These are phyloP conservation scores for Colletotrichum cereale DNA, from an alignment of 2,329 filamentous ascomycete species.

Conservation along the genomic window DNA sequence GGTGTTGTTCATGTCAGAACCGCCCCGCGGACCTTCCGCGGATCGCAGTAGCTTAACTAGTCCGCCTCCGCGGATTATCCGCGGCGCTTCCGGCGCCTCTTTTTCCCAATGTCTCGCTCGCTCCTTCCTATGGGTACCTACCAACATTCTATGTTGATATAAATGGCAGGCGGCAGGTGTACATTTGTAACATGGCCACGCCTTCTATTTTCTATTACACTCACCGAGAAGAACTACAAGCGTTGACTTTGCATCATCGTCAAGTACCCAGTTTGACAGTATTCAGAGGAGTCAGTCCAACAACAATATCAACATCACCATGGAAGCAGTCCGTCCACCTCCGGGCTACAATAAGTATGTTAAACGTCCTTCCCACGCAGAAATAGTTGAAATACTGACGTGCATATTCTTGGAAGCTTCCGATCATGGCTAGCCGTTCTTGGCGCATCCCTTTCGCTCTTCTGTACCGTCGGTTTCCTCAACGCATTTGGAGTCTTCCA, in stretches of 20 bases:
- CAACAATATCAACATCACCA: background rate
- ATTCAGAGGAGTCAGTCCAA: background rate
- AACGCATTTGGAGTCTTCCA: conserved; percentile 57
- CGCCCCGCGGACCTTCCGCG: conserved; percentile 11
- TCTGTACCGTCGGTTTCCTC: conserved; percentile 49
- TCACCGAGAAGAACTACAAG: background rate
- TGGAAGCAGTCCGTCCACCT: conserved; percentile 18
- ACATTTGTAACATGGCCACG: background rate
- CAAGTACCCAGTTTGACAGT: background rate
- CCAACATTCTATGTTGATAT: background rate
- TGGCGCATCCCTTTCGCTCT: conserved; percentile 43
- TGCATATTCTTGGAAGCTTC: background rate
- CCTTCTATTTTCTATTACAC: background rate
- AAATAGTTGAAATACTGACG: background rate
- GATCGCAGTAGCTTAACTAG: accelerated
- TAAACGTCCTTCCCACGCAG: background rate
- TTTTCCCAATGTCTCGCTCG: background rate
- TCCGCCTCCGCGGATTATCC: conserved; percentile 28
- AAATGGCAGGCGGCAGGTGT: background rate
- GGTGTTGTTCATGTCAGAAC: background rate
- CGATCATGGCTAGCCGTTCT: conserved; percentile 43
- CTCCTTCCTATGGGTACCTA: background rate
- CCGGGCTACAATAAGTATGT: conserved; percentile 19
- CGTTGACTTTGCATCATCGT: too few species aligned
- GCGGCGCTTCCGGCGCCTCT: conserved; percentile 6